A percentile compares a stretch with the other conserved stretches of the same genome.
These are phyloP conservation scores for Neurospora sp. DNA, from an alignment of 495 filamentous ascomycete genomes.

Conservation along the genomic window DNA sequence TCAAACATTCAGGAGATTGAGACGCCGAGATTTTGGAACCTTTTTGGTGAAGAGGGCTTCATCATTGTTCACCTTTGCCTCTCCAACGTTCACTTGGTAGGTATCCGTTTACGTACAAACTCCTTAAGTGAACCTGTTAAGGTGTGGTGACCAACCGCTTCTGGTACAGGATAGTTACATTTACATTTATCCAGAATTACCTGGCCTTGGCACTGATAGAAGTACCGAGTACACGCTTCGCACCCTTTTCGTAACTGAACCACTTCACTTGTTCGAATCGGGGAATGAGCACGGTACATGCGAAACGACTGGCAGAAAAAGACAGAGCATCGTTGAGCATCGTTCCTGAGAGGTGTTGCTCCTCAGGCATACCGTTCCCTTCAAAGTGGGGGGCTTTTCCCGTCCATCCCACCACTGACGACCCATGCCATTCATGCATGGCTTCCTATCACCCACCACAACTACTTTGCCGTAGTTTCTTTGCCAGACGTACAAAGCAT, in stretches of 20 bases:
- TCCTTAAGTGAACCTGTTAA: background rate
- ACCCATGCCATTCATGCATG: background rate
- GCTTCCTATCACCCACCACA: background rate
- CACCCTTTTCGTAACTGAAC: background rate
- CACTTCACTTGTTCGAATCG: background rate
- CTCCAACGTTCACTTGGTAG: background rate
- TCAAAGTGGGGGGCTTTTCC: background rate
- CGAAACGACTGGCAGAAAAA: background rate
- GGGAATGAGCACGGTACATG: background rate
- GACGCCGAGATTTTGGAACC: background rate
- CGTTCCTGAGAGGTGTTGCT: background rate
- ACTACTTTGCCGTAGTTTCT: background rate
- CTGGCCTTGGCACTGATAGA: background rate
- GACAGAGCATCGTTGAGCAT: background rate
- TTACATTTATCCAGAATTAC: background rate
- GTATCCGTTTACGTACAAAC: background rate
- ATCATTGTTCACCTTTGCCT: background rate
- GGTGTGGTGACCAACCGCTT: background rate
- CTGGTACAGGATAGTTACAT: background rate
- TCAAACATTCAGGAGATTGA: background rate
- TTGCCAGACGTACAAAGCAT: background rate
- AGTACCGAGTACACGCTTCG: background rate
- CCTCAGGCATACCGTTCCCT: background rate
- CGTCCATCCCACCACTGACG: background rate
- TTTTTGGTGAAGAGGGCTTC: background rate